These are phyloP conservation scores for Coemansia aciculifera DNA, from an alignment of 192 early-diverging fungal species.

Conservation along the genomic window DNA sequence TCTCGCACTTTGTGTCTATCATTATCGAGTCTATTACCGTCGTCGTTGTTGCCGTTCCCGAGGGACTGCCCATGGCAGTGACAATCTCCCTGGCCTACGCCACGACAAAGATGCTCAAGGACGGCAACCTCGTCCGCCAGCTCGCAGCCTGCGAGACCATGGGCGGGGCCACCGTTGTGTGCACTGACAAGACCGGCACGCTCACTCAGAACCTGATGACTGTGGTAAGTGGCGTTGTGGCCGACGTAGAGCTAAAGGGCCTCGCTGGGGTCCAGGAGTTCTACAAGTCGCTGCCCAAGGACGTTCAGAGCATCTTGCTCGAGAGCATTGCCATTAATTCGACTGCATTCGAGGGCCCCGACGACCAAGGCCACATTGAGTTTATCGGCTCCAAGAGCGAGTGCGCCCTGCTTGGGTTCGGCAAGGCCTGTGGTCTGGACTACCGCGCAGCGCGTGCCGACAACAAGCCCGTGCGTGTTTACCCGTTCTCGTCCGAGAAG, in stretches of 20 bases:
- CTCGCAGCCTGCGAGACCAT: slow-evolving; percentile 98
- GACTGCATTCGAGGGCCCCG: slow-evolving; percentile 60
- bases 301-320: slow-evolving; percentile 57
- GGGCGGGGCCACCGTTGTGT: slow-evolving; percentile 97
- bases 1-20: slow-evolving; percentile 69
- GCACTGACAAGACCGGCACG: slow-evolving; percentile 99
- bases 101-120: slow-evolving; percentile 91
- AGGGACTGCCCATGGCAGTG: slow-evolving; percentile 96
- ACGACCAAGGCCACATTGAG: slow-evolving; percentile 36
- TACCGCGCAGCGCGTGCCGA: slow-evolving; percentile 65
- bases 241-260: slow-evolving; percentile 52
- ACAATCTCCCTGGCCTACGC: slow-evolving; percentile 92
- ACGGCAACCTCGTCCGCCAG: slow-evolving; percentile 95
- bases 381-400: slow-evolving; percentile 97
- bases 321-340: slow-evolving; percentile 84
- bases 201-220: slow-evolving; percentile 98
- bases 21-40: slow-evolving; percentile 91
- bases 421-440: slow-evolving; percentile 61
- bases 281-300: slow-evolving; percentile 49
- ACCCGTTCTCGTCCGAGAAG: slow-evolving; percentile 88
- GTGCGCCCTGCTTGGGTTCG: slow-evolving; percentile 81
- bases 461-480: slow-evolving; percentile 65
- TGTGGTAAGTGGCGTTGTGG: slow-evolving; percentile 75
- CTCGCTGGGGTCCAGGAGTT: slow-evolving; percentile 54
- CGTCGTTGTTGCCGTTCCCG: slow-evolving; percentile 96